Evolutionary conservation across 2,329 filamentous ascomycete genomes (phyloP).

Genomic region (Apiospora phragmitis): DNA sequence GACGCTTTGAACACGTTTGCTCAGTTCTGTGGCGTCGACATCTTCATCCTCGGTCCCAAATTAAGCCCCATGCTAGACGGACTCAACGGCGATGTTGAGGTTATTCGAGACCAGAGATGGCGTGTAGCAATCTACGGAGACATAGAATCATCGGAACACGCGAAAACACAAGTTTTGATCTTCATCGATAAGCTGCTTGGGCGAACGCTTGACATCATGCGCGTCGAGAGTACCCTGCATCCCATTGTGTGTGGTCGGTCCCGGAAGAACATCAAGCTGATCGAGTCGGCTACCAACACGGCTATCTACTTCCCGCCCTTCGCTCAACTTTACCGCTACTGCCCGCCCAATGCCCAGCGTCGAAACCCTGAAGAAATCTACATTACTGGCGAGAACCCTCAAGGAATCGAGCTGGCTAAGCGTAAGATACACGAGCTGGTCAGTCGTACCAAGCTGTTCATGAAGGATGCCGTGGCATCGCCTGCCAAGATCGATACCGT

Average conservation of each 20-base stretch:
- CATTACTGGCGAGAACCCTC: conserved; percentile 85
- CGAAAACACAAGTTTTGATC: conserved; percentile 92
- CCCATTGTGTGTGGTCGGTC: conserved; percentile 91
- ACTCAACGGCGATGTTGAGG: conserved; percentile 75
- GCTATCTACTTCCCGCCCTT: conserved; percentile 98
- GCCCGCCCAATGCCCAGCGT: conserved; percentile 75
- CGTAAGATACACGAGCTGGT: conserved; percentile 87
- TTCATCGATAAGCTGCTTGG: conserved; percentile 84
- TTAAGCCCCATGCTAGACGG: conserved; percentile 75
- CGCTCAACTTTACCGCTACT: conserved; percentile 87
- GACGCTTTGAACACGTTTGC: conserved; percentile 87
- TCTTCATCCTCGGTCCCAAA: conserved; percentile 92
- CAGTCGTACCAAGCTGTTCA: conserved; percentile 75
- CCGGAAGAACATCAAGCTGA: conserved; percentile 95
- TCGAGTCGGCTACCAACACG: conserved; percentile 92
- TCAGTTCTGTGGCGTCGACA: conserved; percentile 88
- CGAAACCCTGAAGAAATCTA: conserved; percentile 89
- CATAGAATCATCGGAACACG: conserved; percentile 91
- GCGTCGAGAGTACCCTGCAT: conserved; percentile 62
- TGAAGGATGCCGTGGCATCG: conserved; percentile 90
- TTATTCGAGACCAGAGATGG: conserved; percentile 86
- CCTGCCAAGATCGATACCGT: conserved; percentile 95
- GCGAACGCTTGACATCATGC: conserved; percentile 31
- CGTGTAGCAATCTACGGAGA: conserved; percentile 94
- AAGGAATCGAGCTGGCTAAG: conserved; percentile 86